Evolutionary conservation across 352 stramenopile species (phyloP), one percentile per base, ranked within the genome.

Genomic region (Phytophthora sojae): DNA sequence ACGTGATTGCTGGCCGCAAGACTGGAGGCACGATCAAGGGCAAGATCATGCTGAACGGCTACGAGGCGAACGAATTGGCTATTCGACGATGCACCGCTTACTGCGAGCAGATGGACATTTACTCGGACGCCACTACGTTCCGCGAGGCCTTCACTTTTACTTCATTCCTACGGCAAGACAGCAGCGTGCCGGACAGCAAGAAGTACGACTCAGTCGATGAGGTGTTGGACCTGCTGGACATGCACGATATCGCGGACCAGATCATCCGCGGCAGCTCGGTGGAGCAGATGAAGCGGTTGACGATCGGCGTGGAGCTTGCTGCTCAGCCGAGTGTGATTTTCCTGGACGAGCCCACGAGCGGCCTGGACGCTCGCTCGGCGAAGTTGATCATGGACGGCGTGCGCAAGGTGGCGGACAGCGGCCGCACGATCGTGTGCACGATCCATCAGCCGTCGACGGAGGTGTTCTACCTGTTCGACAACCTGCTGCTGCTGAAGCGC

Each of bases 401-500:
- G 12, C 88, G 92, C 52, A 93, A 94, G 63, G 80, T 97, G 51
- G 86, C 91, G 2, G 62, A 67, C 49, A 81, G 73, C 29, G 88
- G 90, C 1, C 66, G 80, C 6, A 93, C 83, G 12, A 82, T 98
- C n/a, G 71, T 97, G 3, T 96, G 93, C 51, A 97, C 91, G 29
- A 98, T 98, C 73, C 93, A 98, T 70, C 93, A 98, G 74, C 93
- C 93, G 19, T 86, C 80, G n/a, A 90, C 82, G 1, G 86, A 97
- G 56, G 85, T 97, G 3, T 97, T 97, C n/a, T 83, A 85, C 17
- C 81, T 88, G 37, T 96, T 97, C 67, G 89, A 97, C 71, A 76
- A 86, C 57, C 54, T 96, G 4, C 77, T 96, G 53, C 63, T 97
- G 3, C 71, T 97, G 15, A 81, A 88, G 57, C 69, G 71, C 9